Conservation (phyloP, 441 rosid genomes). For the Viola pubescens region DNA sequence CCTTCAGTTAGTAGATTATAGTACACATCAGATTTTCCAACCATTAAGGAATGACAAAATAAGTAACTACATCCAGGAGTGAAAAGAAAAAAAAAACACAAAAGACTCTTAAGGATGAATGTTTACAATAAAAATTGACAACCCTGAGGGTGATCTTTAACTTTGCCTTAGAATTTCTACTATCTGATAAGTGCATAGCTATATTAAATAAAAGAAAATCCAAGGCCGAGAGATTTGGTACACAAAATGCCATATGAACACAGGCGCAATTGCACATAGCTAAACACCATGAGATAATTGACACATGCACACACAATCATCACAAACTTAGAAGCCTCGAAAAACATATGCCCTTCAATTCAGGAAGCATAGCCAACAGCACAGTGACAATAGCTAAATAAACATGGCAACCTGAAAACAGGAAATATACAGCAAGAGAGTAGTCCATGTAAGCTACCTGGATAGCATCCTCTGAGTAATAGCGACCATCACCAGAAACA, state of each 20-base stretch:
- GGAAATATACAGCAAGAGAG: not conserved
- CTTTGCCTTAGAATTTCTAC: too few relatives aligned
- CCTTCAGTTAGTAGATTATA: too few relatives aligned
- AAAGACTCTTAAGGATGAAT: too few relatives aligned
- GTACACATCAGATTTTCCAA: too few relatives aligned
- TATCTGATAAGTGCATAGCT: too few relatives aligned
- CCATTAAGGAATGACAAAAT: too few relatives aligned
- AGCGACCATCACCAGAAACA: constrained; percentile 99
- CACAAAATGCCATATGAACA: not conserved
- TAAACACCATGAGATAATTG: not conserved
- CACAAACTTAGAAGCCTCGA: too few relatives aligned
- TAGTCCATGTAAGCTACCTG: not conserved
- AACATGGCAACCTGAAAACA: not conserved
- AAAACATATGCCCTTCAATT: not conserved
- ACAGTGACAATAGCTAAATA: not conserved
- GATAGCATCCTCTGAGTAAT: constrained; percentile 56
- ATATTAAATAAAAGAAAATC: too few relatives aligned
- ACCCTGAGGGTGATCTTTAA: too few relatives aligned
- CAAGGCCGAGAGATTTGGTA: not conserved
- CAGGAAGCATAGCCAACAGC: constrained; percentile 5
- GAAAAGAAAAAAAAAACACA: too few relatives aligned
- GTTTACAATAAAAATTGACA: too few relatives aligned
- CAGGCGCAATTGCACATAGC: not conserved
- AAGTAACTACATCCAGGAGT: too few relatives aligned
- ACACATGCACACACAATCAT: not conserved